phyloP scores from a whole-genome alignment of 2,329 filamentous ascomycete species.

The Lasiodiplodia theobromae region DNA sequence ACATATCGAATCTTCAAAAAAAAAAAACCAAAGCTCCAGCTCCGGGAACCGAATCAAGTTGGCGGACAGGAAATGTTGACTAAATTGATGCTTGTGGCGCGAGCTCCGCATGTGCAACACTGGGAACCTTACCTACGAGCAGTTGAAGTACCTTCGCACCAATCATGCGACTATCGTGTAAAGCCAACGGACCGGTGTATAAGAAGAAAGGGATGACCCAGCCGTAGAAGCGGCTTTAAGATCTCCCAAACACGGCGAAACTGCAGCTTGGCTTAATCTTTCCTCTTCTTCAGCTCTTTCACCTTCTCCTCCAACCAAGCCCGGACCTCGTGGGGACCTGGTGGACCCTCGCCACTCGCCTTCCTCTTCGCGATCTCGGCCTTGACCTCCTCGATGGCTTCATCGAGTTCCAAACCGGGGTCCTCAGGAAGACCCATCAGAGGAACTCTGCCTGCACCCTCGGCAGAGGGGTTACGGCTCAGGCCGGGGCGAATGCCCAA shows the following conservation, averaged over 20 bases:
- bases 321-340: constrained; percentile 46
- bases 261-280: not conserved
- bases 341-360: constrained; percentile 49
- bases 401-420: constrained; percentile 75
- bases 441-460: constrained; percentile 34
- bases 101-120: not conserved
- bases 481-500: constrained; percentile 20
- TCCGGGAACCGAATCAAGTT: not conserved
- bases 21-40: not conserved
- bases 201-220: too few relatives aligned
- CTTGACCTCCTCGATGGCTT: constrained; percentile 77
- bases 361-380: constrained; percentile 71
- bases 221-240: too few relatives aligned
- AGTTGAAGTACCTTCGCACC: too few relatives aligned
- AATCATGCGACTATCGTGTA: not conserved
- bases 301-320: constrained; percentile 47
- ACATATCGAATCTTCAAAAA: not conserved
- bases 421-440: constrained; percentile 68
- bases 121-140: too few relatives aligned
- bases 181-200: not conserved
- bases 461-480: constrained; percentile 21
- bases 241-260: too few relatives aligned
- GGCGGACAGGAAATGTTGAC: not conserved
- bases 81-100: not conserved
- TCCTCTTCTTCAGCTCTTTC: constrained; percentile 28